These are phyloP conservation scores for Filosporella fistucella DNA, from an alignment of 495 filamentous ascomycete genomes.

Conservation along the genomic window DNA sequence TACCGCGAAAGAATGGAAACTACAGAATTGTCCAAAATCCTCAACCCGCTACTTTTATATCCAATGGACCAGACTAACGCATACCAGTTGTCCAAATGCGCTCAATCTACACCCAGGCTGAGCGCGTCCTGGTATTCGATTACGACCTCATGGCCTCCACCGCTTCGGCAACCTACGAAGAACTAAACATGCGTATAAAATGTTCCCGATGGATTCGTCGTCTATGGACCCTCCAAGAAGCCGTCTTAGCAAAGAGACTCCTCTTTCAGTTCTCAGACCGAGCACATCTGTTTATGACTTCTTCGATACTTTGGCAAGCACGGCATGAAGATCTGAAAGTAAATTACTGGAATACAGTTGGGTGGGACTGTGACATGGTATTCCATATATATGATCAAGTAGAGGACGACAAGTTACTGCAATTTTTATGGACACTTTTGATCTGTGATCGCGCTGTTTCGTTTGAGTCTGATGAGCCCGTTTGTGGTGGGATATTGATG, in stretches of 20 bases:
- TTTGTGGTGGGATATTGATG: conserved; percentile 7
- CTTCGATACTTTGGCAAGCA: not conserved
- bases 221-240: conserved; percentile 32
- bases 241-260: conserved; percentile 18
- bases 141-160: conserved; percentile 18
- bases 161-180: not conserved
- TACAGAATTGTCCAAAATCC: too few species aligned
- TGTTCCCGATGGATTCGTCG: conserved; percentile 23
- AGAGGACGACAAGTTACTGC: not conserved
- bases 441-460: not conserved
- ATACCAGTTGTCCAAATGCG: conserved; percentile 24
- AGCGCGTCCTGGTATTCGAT: conserved; percentile 28
- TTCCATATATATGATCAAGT: not conserved
- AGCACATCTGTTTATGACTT: conserved; percentile 1
- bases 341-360: conserved; percentile 4
- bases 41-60: too few species aligned
- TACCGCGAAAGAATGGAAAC: too few species aligned
- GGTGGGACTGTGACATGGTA: conserved; percentile 1
- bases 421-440: not conserved
- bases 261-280: conserved; percentile 19
- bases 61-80: not conserved
- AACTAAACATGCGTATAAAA: conserved; percentile 21
- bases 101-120: conserved; percentile 23
- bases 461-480: conserved; percentile 3
- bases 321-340: not conserved